Base-by-base conservation (phyloP, 1,139 yeast genomes). In the Ogataea hybrid region DNA sequence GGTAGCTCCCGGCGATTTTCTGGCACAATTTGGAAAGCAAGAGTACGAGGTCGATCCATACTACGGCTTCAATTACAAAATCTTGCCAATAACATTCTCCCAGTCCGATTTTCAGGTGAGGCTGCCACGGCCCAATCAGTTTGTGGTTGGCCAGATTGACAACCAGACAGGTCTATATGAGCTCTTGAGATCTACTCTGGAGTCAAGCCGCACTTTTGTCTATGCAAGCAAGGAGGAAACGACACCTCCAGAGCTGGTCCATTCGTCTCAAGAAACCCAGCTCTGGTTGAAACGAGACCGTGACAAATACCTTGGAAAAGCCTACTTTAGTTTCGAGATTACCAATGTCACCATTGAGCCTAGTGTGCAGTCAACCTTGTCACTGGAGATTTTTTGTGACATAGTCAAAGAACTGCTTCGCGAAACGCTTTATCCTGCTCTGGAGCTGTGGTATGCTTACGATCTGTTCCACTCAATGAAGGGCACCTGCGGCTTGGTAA, bases 381-480 rank as follows among this genome's bases (percentile, higher is more conserved):
- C 65, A 14, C 52, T 77, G 7, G 87, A 82, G 48, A 54, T 81
- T 8, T 47, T 81, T 3, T 66, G 71, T 14, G 78, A 74, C 41
- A 37, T 77, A 3, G 48, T 79, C 6, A 74, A 70, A n/a, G 48
- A 56, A 2, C 51, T 58, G 7, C 54, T 80, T 1, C 58, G 68
- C n/a, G 56, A 62, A 2, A 50, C 50, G 4, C 51, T 83, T 3
- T 81, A 81, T 53, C 69, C 72, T 0, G 70, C 81, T 0, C 76
- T 79, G 44, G 54, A 67, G 18, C 48, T 79, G 10, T 77, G 79
- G 3, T 79, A 70, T 51, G 62, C 74, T 1, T 82, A 82, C 76
- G 78, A 74, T 16, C 47, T 81, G 0, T 66, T 61, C 30, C 73
- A 86, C 0, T 73, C 81, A 4, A 49, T 65, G 17, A 71, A 71